Base-by-base conservation (phyloP, 2,329 filamentous ascomycete genomes). In the Colletotrichum orchidophilum region DNA sequence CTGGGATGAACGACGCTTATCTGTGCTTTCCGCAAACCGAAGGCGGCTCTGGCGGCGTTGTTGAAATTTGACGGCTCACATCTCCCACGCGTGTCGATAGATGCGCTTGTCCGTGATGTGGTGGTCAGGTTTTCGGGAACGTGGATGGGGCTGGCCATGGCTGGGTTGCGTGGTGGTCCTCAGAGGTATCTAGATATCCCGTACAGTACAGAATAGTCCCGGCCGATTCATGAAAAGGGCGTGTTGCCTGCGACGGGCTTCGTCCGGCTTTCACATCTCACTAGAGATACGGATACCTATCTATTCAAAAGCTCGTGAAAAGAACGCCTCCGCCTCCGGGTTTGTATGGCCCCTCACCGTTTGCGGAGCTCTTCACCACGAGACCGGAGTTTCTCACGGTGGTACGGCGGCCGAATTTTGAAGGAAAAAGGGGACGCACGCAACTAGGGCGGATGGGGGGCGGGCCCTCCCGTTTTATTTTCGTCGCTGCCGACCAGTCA, bases 331-430 rank as follows among this genome's bases (percentile, higher is more conserved):
- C 39, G 39, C 39, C 18, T 46, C 39, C 39, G 39, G 39, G 18
- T 21, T 33, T 18, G 26, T 29, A 4, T 18, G 5, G 27, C 13
- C 39, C 55, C 57, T n/a, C n/a, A n/a, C 68, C 68, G 68, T 67
- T 70, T 67, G 68, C 68, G 63, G 63, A 70, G 63, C 62, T 35
- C 21, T 9, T 27, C 27, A 3, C 33, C n/a, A 11, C 46, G 26
- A 27, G 9, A 27, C 66, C 67, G 67, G 67, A 57, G 63, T 62
- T 71, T 68, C 46, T 42, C 33, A 59, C 68, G 68, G 68, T 63
- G 57, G 42, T 71, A 71, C 64, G 64, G 64, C 68, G 68, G 68
- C 50, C 57, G 57, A 58, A 68, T 58, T 33, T 21, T 39, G 49
- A n/a, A 63, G 50, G 18, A 52, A 26, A 27, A 21, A 21, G 24